Evolutionary conservation across 208 protist species (phyloP).

Genomic region (Acanthamoeba castellanii): DNA sequence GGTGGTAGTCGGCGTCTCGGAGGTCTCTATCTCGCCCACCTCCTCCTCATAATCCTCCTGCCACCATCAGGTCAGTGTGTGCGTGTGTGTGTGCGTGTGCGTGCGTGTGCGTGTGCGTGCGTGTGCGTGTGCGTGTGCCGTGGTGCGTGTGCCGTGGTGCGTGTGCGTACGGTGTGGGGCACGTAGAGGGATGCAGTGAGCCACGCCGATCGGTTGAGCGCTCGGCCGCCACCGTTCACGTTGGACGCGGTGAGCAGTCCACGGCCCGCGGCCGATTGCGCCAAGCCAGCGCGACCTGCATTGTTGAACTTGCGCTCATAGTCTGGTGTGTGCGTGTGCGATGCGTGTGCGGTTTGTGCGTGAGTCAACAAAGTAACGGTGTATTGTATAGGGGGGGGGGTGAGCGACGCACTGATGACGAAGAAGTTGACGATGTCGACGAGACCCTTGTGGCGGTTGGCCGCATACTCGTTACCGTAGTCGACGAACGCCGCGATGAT

Average conservation of each 20-base stretch:
- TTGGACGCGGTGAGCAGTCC: neutral
- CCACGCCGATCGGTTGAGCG: neutral
- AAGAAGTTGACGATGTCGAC: conserved; percentile 66
- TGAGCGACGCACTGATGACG: conserved; percentile 13
- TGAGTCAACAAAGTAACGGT: neutral
- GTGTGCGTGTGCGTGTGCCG: neutral
- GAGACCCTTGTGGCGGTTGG: conserved; percentile 25
- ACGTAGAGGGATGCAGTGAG: conserved; percentile 18
- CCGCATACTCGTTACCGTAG: conserved; percentile 58
- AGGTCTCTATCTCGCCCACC: neutral
- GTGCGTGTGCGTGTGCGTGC: neutral
- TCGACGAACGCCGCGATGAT: conserved; percentile 42
- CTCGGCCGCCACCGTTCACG: neutral
- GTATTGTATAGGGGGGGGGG: neutral
- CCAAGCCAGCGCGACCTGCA: neutral
- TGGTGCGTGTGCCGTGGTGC: neutral
- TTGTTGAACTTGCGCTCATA: conserved; percentile 52
- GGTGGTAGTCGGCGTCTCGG: neutral
- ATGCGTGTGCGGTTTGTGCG: no score
- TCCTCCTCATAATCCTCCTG: neutral
- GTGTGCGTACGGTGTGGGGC: neutral
- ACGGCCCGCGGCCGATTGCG: neutral
- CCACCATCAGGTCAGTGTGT: neutral
- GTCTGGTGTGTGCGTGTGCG: neutral
- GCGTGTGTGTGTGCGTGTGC: neutral